These are phyloP conservation scores for Kodamaea sp. DNA, from an alignment of 1,139 yeast genomes.

Conservation along the genomic window DNA sequence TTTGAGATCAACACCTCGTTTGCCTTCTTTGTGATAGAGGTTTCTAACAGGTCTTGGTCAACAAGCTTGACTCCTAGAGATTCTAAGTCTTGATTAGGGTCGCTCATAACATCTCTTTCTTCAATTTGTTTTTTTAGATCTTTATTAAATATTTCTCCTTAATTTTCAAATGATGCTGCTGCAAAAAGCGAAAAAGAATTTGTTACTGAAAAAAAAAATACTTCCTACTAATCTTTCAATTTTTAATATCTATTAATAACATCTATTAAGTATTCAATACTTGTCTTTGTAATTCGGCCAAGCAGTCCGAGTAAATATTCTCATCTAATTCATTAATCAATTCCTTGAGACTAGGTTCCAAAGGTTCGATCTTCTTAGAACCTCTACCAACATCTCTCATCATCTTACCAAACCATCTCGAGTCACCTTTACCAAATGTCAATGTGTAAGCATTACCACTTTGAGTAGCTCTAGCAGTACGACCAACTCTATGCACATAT, in stretches of 20 bases:
- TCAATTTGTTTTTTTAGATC: not conserved
- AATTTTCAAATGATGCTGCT: not conserved
- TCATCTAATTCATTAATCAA: constrained; percentile 26
- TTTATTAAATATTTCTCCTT: not conserved
- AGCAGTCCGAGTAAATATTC: constrained; percentile 22
- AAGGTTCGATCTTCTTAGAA: constrained; percentile 19
- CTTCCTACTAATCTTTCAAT: too few species aligned
- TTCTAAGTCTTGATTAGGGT: constrained; percentile 13
- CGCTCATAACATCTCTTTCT: not conserved
- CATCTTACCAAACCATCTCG: constrained; percentile 56
- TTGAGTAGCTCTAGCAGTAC: constrained; percentile 92
- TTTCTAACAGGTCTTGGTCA: constrained; percentile 74
- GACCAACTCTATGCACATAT: constrained; percentile 91
- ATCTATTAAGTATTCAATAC: constrained; percentile 7
- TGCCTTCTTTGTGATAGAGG: constrained; percentile 67
- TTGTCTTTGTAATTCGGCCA: constrained; percentile 25
- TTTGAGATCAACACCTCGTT: constrained; percentile 55
- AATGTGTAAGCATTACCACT: constrained; percentile 70
- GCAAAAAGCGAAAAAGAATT: not conserved
- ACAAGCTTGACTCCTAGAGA: constrained; percentile 45
- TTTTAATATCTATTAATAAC: too few species aligned
- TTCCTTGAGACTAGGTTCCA: constrained; percentile 20
- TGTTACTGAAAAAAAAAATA: not conserved
- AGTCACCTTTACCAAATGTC: constrained; percentile 72
- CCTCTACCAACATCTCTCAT: constrained; percentile 42